Base-by-base conservation (phyloP, 2,329 filamentous ascomycete species). In the Blastomyces emzantsi region DNA sequence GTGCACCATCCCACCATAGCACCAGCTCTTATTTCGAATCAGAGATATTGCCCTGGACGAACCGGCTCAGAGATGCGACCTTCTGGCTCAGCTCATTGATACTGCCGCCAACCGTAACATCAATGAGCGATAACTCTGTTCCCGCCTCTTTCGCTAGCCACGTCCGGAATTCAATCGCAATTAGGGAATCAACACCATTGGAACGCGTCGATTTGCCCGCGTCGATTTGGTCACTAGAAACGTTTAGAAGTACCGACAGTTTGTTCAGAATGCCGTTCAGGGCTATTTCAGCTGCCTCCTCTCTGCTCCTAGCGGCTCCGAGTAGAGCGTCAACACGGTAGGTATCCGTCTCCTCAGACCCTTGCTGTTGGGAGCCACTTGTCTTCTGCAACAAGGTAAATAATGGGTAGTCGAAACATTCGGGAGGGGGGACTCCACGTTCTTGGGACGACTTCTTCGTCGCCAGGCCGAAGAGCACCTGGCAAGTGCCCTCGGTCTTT, bases 131-230 rank as follows among this genome's bases (percentile, higher is more conserved):
- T 22, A 63, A 57, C 55, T 73, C 71, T 1, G 72, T 69, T 41
- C 66, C 66, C 19, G 73, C 62, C 30, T 72, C 69, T 33, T 71
- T 73, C 8, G 68, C 65, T 17, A 73, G 66, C 72, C 71, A 73
- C 1, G 66, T 71, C 19, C 68, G 66, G 51, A 73, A 73, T 57
- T 73, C 72, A 68, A 73, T 71, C 5, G 71, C 70, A 25, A 73
- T 68, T 15, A 73, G 66, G 2, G 70, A 72, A 45, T 73, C 72
- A 51, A 73, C 72, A 13, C 66, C 63, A 22, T 68, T 67, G 41
- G 68, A 68, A 1, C 68, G 66, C 25, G 72, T 69, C 13, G 66
- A 64, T 36, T 69, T 68, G 9, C 62, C 57, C 2, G 63, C 43
- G 57, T 73, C 68, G 15, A 73, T 62, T 17, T 72, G 70, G 1